Evolutionary conservation across 768 basidiomycete species (phyloP), one percentile per base, ranked within the genome.

Genomic region (Suillus subaureus): DNA sequence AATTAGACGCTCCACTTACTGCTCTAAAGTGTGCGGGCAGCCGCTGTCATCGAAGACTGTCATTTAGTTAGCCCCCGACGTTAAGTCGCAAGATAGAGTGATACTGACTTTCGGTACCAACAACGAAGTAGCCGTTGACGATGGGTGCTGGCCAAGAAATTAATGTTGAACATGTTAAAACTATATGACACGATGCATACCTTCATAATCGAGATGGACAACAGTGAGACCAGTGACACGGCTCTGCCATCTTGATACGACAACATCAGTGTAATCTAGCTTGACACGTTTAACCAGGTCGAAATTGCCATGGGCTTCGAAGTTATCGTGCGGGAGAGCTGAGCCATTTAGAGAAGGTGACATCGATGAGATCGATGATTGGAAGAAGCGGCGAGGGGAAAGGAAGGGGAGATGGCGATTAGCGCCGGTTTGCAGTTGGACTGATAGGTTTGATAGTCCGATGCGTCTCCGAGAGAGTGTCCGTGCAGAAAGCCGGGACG

Each of bases 21-120:
- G 96, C 79, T 98, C 97, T 45, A 99, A 81, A 1, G 97, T 98
- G 77, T 98, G 97, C 4, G 97, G 97, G 71, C 96, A 92, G 64
- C 97, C 97, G 60, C 89, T 91, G 74, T 97, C 96, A 78, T 97
- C 84, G 78, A 97, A 97, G 74, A 96, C 95, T 96, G 64, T 28
- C 42, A 55, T 35, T 21, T 13, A 60, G 18, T 63, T 35, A 60
- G 58, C 21, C 6, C 39, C 11, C 11, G 3, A 16, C 61, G 26
- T n/a, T 13, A 40, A 61, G 15, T 62, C 11, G 40, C 56, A 18
- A 42, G 21, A 49, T 49, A 21, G 40, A 21, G 39, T 42, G 60
- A 75, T 40, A 72, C 87, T 61, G 72, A 94, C 94, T 97, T 81
- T 97, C 96, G 21, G 96, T 97, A 23, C 86, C 87, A 43, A 97